phyloP scores from a whole-genome alignment of 2,329 filamentous ascomycete species.

The Penicillium paneum region DNA sequence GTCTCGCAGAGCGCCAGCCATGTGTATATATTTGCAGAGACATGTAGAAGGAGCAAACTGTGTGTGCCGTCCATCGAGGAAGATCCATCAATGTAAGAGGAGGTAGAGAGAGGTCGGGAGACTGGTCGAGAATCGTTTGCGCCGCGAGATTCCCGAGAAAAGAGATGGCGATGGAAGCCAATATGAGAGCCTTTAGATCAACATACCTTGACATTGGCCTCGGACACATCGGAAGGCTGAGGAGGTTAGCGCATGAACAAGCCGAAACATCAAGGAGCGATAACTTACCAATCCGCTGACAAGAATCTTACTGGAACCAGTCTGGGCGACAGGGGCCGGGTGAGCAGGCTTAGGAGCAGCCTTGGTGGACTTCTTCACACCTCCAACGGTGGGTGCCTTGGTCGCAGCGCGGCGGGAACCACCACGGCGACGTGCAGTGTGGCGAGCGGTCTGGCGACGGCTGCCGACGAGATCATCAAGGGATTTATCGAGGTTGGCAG shows the following conservation, averaged over 20 bases:
- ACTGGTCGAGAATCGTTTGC: slow-evolving; percentile 37
- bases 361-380: slow-evolving; percentile 70
- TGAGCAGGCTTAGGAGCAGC: slow-evolving; percentile 53
- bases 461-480: slow-evolving; percentile 95
- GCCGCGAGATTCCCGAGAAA: slow-evolving; percentile 42
- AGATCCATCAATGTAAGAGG: slow-evolving; percentile 24
- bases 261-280: neutral
- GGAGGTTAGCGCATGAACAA: slow-evolving; percentile 46
- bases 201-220: slow-evolving; percentile 99
- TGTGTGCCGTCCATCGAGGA: slow-evolving; percentile 30
- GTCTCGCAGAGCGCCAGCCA: slow-evolving; percentile 31
- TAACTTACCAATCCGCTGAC: slow-evolving; percentile 92
- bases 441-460: slow-evolving; percentile 55
- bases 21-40: slow-evolving; percentile 25
- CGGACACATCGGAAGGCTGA: slow-evolving; percentile 92
- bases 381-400: slow-evolving; percentile 69
- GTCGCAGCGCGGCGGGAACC: slow-evolving; percentile 45
- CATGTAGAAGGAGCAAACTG: slow-evolving; percentile 35
- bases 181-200: slow-evolving; percentile 73
- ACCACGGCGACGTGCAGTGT: slow-evolving; percentile 41
- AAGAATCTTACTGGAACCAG: slow-evolving; percentile 89
- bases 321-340: slow-evolving; percentile 59
- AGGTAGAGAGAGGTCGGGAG: slow-evolving; percentile 27
- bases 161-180: slow-evolving; percentile 68
- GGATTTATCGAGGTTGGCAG: slow-evolving; percentile 92